Evolutionary conservation across 1,139 yeast species (phyloP).

Genomic region (Pichia norvegensis): DNA sequence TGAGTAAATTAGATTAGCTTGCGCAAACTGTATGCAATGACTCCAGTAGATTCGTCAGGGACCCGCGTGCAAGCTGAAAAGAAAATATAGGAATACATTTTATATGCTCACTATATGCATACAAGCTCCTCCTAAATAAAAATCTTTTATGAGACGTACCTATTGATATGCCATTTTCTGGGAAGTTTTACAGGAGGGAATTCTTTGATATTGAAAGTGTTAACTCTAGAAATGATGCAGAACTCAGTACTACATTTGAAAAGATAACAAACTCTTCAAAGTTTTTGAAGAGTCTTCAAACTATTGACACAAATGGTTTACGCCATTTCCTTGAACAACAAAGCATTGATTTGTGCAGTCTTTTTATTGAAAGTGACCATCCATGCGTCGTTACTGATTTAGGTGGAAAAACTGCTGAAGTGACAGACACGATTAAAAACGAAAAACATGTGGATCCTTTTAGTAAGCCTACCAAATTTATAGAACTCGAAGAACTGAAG

Average conservation of each 20-base stretch:
- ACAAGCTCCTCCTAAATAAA: too few relatives aligned
- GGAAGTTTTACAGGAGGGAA: not conserved
- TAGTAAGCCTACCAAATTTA: not conserved
- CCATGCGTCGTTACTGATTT: not conserved
- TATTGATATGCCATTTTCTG: not conserved
- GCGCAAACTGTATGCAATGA: too few relatives aligned
- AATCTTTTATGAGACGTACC: too few relatives aligned
- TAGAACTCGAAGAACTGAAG: not conserved
- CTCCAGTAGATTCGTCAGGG: too few relatives aligned
- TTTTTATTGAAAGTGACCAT: not conserved
- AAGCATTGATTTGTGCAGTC: conserved; percentile 1
- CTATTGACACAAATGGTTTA: conserved; percentile 7
- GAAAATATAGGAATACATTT: too few relatives aligned
- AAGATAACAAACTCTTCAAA: conserved; percentile 1
- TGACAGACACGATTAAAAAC: not conserved
- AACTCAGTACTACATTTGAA: not conserved
- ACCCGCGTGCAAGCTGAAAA: too few relatives aligned
- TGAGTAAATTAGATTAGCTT: too few relatives aligned
- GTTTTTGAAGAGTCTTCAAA: conserved; percentile 2
- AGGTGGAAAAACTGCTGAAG: not conserved
- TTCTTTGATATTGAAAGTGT: not conserved
- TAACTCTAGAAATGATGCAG: not conserved
- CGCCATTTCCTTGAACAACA: conserved; percentile 2
- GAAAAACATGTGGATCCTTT: not conserved
- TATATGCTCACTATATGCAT: too few relatives aligned